Conservation (phyloP, 140 eudicot genomes). For the Bidens hawaiensis region DNA sequence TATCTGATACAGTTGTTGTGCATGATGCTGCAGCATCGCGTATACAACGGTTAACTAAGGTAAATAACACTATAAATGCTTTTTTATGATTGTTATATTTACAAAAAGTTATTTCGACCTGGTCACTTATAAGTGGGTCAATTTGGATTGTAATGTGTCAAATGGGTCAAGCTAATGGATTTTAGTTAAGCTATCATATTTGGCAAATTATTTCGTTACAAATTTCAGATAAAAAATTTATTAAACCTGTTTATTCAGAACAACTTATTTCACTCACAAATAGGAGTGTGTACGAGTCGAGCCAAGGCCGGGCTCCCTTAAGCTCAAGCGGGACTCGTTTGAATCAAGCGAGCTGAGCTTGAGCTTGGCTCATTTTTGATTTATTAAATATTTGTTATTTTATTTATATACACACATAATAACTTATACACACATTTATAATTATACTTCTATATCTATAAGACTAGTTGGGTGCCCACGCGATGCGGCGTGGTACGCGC, state of each 20-base stretch:
- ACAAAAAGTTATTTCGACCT: not conserved
- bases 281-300: not conserved
- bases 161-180: not conserved
- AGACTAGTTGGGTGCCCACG: no score
- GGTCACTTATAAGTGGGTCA: not conserved
- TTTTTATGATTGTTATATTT: not conserved
- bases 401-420: no score
- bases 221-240: not conserved
- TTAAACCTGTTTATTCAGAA: no score
- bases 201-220: not conserved
- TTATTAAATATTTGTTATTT: no score
- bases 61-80: conserved; percentile 7
- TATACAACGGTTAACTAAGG: conserved; percentile 80
- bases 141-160: not conserved
- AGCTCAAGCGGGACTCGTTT: not conserved
- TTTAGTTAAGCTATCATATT: not conserved
- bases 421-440: no score
- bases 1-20: conserved; percentile 60
- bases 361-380: no score
- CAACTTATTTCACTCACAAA: not conserved
- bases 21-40: conserved; percentile 80
- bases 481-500: no score
- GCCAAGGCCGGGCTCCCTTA: no score
- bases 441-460: no score
- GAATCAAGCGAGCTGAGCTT: not conserved